These are phyloP conservation scores for Alternaria hordeiaustralica DNA, from an alignment of 2,329 filamentous ascomycete species.

Conservation along the genomic window DNA sequence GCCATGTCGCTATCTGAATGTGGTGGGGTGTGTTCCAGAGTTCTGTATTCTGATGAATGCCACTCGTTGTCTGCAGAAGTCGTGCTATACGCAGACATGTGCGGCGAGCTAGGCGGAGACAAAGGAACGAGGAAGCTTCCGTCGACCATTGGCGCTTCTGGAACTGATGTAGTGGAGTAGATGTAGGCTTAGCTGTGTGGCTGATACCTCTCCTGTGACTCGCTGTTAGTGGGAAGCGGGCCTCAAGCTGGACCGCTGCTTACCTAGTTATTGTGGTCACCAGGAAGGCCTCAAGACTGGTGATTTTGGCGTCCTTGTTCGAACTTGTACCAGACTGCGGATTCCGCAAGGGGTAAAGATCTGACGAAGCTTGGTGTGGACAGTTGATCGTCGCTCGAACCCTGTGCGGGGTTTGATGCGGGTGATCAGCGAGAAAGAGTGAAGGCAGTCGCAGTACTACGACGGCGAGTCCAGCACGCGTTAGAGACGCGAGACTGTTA, in stretches of 20 bases:
- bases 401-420: slow-evolving; percentile 41
- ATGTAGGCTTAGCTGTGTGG: slow-evolving; percentile 27
- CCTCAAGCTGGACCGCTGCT: slow-evolving; percentile 2
- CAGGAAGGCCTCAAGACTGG: slow-evolving; percentile 10
- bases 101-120: slow-evolving; percentile 59
- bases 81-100: slow-evolving; percentile 57
- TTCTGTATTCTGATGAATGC: slow-evolving; percentile 49
- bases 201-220: slow-evolving; percentile 31
- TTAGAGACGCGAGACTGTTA: slow-evolving; percentile 35
- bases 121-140: slow-evolving; percentile 55
- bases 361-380: slow-evolving; percentile 32
- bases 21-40: slow-evolving; percentile 42
- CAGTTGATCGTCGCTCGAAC: slow-evolving; percentile 36
- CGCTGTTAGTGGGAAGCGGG: slow-evolving; percentile 26
- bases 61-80: slow-evolving; percentile 53
- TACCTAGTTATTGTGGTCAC: slow-evolving; percentile 11
- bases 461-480: slow-evolving; percentile 28
- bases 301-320: neutral
- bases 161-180: slow-evolving; percentile 21
- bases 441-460: slow-evolving; percentile 33
- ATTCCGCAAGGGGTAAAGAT: slow-evolving; percentile 27
- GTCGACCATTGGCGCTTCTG: slow-evolving; percentile 52
- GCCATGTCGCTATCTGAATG: slow-evolving; percentile 49
- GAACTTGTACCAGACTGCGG: neutral
- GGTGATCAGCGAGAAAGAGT: slow-evolving; percentile 37